Percentiles rank a stretch among this genome's conserved stretches.
phyloP scores from a whole-genome alignment of 345 rosid species.

The Citrus trifoliata region DNA sequence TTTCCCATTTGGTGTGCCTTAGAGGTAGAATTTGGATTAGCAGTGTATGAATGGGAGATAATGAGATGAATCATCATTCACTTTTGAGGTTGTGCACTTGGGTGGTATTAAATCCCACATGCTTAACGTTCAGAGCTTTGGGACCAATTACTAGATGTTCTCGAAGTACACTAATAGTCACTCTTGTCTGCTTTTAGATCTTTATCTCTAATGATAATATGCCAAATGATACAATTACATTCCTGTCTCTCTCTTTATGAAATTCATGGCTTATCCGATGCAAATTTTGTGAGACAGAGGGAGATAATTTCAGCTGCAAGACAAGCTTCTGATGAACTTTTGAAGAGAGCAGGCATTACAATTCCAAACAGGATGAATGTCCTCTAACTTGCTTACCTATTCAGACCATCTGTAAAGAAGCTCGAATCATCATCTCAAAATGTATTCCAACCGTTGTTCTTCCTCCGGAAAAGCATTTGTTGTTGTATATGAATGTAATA shows the following conservation, averaged over 20 bases:
- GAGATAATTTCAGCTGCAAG: conserved; percentile 43
- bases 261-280: background rate
- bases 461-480: background rate
- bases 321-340: conserved; percentile 40
- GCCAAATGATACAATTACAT: background rate
- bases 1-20: background rate
- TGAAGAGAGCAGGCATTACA: conserved; percentile 49
- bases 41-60: background rate
- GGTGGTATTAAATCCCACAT: background rate
- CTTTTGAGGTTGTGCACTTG: background rate
- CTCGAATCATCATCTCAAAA: background rate
- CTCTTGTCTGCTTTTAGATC: background rate
- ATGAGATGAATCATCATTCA: background rate
- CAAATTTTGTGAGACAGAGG: conserved; percentile 23
- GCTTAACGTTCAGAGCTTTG: background rate
- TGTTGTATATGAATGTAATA: background rate
- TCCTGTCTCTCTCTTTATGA: background rate
- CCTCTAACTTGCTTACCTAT: conserved; percentile 10
- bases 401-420: background rate
- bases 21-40: background rate
- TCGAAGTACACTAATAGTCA: background rate
- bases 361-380: conserved; percentile 51
- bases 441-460: background rate
- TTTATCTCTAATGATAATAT: background rate
- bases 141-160: background rate